Evolutionary conservation across 352 stramenopile genomes (phyloP), one percentile per base, ranked within the genome.

Genomic region (Phytopythium ostracodes): DNA sequence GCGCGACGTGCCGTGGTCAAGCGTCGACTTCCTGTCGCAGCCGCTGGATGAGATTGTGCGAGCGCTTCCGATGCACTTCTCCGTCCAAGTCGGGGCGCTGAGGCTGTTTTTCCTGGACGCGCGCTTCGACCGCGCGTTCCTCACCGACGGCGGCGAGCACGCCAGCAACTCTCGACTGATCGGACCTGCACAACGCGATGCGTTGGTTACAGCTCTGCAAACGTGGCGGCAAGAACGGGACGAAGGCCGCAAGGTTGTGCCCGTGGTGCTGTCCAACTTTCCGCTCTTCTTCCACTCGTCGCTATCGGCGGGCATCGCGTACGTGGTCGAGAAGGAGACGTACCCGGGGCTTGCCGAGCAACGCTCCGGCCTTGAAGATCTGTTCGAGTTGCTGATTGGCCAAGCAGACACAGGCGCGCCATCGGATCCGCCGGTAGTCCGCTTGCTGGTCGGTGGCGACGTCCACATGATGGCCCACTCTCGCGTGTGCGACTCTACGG

Each of bases 241-340:
- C 9, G 29, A 43, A 18, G 50, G 20, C 11, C 1, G 12, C 31
- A 4, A 29, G 4, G 51, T 75, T 52, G 14, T 54, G 59, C 18
- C 65, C 2, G 75, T 90, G 17, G 71, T 90, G 54, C 66, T 90
- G 31, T 53, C 80, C 1, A 71, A 62, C 24, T 70, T 92, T 49
- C 83, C 83, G 22, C 67, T 92, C 2, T 90, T 90, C 56, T 92
- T 90, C 50, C 83, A 92, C 64, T 87, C 78, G 33, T 46, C 58
- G 10, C 42, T 87, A 2, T 76, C 80, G 4, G 77, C 76, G 7
- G 65, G 59, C 17, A 78, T 92, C 35, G 73, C 72, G 55, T 71
- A 87, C 56, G 17, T 64, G 2, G 70, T 88, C 20, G 83, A 92
- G 52, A 69, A 82, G 10, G 83, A 92, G 58, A 76, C 73, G 44